Evolutionary conservation across 2,329 filamentous ascomycete genomes (phyloP).

Genomic region (Botrytis cinerea): DNA sequence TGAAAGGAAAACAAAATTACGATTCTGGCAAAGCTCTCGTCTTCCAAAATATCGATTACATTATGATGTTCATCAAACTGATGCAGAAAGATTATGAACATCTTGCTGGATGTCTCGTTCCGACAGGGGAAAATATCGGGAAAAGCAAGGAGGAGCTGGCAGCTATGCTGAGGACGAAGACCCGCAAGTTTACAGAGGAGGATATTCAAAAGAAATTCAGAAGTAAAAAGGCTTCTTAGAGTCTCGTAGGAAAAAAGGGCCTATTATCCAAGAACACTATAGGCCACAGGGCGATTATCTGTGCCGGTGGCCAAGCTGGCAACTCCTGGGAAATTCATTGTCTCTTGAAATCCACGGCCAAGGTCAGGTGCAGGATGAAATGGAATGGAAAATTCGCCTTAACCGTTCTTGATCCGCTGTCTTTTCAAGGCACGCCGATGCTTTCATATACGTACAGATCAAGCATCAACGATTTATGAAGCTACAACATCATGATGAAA

Average conservation of each 20-base stretch:
- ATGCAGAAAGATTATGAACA: slow-evolving; percentile 70
- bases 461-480: neutral
- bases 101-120: slow-evolving; percentile 70
- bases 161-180: slow-evolving; percentile 64
- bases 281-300: neutral
- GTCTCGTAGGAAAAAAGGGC: neutral
- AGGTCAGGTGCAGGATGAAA: neutral
- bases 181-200: slow-evolving; percentile 64
- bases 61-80: slow-evolving; percentile 71
- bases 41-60: slow-evolving; percentile 79
- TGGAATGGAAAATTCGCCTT: neutral
- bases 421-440: neutral
- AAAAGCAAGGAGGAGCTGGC: slow-evolving; percentile 66
- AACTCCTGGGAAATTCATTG: neutral
- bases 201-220: slow-evolving; percentile 60
- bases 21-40: slow-evolving; percentile 68
- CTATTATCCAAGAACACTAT: neutral
- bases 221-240: slow-evolving; percentile 13
- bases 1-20: slow-evolving; percentile 69
- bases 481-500: neutral
- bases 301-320: neutral
- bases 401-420: too few relatives aligned
- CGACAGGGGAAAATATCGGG: slow-evolving; percentile 69
- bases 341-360: neutral
- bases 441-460: slow-evolving; percentile 1